phyloP scores from a whole-genome alignment of 2,329 filamentous ascomycete genomes.

The Stenocarpella maydis region DNA sequence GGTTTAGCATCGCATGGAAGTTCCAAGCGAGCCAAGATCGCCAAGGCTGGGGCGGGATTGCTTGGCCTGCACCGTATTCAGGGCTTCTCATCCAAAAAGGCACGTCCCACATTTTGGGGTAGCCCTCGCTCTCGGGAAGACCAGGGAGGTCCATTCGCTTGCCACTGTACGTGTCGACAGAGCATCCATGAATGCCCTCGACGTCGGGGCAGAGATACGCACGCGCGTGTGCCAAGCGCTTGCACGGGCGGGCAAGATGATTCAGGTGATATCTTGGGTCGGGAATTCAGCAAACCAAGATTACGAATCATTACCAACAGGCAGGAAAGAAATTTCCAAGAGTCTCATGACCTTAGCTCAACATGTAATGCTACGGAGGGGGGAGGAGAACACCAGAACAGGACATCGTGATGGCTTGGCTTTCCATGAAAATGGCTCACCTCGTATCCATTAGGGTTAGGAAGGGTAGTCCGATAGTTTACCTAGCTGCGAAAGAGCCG shows the following conservation, averaged over 20 bases:
- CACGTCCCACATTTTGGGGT: background rate
- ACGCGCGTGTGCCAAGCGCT: background rate
- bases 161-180: background rate
- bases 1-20: background rate
- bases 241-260: background rate
- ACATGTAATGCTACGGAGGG: conserved; percentile 14
- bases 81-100: background rate
- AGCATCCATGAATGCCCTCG: background rate
- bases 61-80: conserved; percentile 17
- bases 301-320: conserved; percentile 14
- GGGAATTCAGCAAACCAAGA: background rate
- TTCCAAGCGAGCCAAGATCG: conserved; percentile 13
- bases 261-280: conserved; percentile 6
- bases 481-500: background rate
- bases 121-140: conserved; percentile 22
- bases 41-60: conserved; percentile 11
- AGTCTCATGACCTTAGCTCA: conserved; percentile 12
- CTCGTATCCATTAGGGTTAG: background rate
- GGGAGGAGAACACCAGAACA: conserved; percentile 1
- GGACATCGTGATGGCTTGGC: conserved; percentile 9
- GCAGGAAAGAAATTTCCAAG: conserved; percentile 1
- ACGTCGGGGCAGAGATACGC: conserved; percentile 2
- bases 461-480: conserved; percentile 7
- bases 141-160: background rate
- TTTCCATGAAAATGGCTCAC: conserved; percentile 11